phyloP scores from a whole-genome alignment of 2,329 filamentous ascomycete species.

The Diaporthe velutina region DNA sequence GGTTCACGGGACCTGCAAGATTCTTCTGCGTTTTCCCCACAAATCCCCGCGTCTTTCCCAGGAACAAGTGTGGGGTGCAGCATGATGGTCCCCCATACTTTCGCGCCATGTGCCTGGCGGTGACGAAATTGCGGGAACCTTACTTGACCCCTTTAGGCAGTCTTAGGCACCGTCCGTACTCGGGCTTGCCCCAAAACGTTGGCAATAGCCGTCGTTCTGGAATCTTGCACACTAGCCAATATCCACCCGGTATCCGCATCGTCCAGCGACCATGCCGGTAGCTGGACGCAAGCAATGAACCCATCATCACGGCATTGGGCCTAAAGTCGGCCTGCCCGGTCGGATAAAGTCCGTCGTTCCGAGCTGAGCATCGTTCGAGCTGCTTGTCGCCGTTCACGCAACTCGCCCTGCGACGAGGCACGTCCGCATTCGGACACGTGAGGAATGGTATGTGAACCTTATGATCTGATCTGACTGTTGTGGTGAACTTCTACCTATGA shows the following conservation, averaged over 20 bases:
- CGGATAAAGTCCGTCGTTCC: constrained; percentile 1
- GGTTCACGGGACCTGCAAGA: constrained; percentile 19
- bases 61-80: constrained; percentile 29
- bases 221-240: background rate
- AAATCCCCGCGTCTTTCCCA: constrained; percentile 28
- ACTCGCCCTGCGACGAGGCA: background rate
- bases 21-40: constrained; percentile 1
- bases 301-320: background rate
- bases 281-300: constrained; percentile 3
- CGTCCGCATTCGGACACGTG: background rate
- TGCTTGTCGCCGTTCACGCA: background rate
- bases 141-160: background rate
- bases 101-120: constrained; percentile 21
- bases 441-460: background rate
- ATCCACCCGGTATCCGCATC: background rate
- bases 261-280: background rate
- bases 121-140: constrained; percentile 13
- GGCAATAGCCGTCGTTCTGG: background rate
- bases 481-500: background rate
- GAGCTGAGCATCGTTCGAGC: constrained; percentile 7
- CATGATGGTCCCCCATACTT: constrained; percentile 18
- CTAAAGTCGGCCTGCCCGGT: constrained; percentile 4
- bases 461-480: background rate
- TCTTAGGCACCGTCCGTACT: background rate
- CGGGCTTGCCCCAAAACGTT: constrained; percentile 13